phyloP scores from a whole-genome alignment of 352 stramenopile species.

The Ophiocytium majus region DNA sequence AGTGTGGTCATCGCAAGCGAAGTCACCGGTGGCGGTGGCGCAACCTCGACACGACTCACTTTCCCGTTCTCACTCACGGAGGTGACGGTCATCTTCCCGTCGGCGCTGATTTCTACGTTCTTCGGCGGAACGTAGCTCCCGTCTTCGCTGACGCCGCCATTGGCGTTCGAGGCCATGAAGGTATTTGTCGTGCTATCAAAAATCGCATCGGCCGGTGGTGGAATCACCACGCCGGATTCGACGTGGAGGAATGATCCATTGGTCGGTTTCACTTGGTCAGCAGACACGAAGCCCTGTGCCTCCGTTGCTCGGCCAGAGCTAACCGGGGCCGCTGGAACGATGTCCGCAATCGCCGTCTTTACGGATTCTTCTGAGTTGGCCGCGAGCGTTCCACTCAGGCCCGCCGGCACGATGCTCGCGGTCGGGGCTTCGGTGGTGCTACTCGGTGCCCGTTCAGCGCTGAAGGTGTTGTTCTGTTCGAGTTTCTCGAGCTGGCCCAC shows the following conservation, averaged over 20 bases:
- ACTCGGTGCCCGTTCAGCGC: background rate
- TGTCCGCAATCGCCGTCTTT: background rate
- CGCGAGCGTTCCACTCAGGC: background rate
- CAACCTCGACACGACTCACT: background rate
- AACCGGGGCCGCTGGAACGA: too few relatives aligned
- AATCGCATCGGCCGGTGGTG: background rate
- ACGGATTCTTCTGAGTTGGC: background rate
- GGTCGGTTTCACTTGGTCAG: conserved; percentile 8
- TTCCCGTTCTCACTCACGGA: background rate
- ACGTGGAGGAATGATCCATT: conserved; percentile 8
- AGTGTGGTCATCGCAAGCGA: too few relatives aligned
- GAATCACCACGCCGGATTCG: conserved; percentile 5
- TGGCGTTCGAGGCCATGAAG: background rate
- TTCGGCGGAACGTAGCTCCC: background rate
- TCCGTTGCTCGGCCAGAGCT: background rate
- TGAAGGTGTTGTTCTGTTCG: background rate
- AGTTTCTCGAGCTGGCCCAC: background rate
- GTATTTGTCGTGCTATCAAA: background rate
- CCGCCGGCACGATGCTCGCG: background rate
- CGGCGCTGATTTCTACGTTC: background rate
- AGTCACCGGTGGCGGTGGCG: background rate
- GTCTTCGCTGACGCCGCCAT: background rate
- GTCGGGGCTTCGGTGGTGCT: background rate
- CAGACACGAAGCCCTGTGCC: background rate
- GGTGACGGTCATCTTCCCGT: background rate